Evolutionary conservation across 306 rosid species (phyloP).

Genomic region (Mimosa bimucronata): DNA sequence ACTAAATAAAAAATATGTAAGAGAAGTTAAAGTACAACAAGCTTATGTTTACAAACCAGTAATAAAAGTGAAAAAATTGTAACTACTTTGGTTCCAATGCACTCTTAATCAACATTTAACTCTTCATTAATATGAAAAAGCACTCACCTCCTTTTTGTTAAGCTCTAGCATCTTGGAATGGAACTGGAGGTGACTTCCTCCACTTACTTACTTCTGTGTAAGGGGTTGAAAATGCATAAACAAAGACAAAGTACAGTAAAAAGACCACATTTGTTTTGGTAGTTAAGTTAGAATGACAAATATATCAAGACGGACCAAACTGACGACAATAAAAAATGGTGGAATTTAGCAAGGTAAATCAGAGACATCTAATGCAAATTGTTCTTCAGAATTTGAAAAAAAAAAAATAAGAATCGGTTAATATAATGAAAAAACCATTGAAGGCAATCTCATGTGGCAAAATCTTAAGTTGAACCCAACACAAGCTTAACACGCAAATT

Average conservation of each 20-base stretch:
- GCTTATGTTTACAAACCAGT: not conserved
- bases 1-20: not conserved
- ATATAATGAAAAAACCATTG: no score
- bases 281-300: no score
- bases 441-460: no score
- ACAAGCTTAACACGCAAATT: not conserved
- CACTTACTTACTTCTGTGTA: not conserved
- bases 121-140: constrained; percentile 35
- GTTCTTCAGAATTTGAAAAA: not conserved
- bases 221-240: no score
- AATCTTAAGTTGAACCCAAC: not conserved
- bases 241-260: no score
- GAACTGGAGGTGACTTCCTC: constrained; percentile 76
- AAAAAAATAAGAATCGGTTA: not conserved
- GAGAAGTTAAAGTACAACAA: not conserved
- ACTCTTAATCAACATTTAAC: constrained; percentile 40
- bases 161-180: constrained; percentile 80
- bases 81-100: not conserved
- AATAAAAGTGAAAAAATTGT: not conserved
- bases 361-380: no score
- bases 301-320: no score
- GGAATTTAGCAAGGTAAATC: no score
- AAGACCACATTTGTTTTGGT: no score
- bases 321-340: no score
- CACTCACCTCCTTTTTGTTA: constrained; percentile 74